Evolutionary conservation across 192 early-diverging fungal genomes (phyloP).

Genomic region (Diversispora epigaea): DNA sequence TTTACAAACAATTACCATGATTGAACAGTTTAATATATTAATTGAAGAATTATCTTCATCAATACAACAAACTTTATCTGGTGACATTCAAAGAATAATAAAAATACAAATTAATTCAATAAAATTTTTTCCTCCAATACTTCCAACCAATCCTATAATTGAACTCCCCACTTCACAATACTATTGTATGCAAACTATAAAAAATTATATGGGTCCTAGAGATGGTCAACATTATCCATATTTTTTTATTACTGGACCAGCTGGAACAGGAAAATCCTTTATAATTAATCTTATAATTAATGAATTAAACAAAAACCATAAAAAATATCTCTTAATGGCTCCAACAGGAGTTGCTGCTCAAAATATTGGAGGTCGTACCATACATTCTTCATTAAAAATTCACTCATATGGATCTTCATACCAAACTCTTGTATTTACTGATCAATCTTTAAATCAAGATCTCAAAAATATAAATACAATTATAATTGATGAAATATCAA

Average conservation of each 20-base stretch:
- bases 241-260: too few relatives aligned
- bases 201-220: too few relatives aligned
- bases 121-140: too few relatives aligned
- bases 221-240: too few relatives aligned
- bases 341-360: background rate
- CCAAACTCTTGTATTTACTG: background rate
- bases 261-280: too few relatives aligned
- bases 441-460: background rate
- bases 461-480: background rate
- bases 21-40: background rate
- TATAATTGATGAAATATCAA: conserved; percentile 1
- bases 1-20: background rate
- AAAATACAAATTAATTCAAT: too few relatives aligned
- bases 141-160: too few relatives aligned
- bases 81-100: too few relatives aligned
- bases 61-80: background rate
- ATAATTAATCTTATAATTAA: background rate
- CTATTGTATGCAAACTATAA: too few relatives aligned
- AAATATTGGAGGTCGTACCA: background rate
- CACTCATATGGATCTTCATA: background rate
- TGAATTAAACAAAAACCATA: background rate
- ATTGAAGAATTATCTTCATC: background rate
- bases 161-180: too few relatives aligned
- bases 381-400: conserved; percentile 6
- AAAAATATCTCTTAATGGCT: background rate